Evolutionary conservation across 768 basidiomycete species (phyloP).

Genomic region (Wakefieldia striispora): DNA sequence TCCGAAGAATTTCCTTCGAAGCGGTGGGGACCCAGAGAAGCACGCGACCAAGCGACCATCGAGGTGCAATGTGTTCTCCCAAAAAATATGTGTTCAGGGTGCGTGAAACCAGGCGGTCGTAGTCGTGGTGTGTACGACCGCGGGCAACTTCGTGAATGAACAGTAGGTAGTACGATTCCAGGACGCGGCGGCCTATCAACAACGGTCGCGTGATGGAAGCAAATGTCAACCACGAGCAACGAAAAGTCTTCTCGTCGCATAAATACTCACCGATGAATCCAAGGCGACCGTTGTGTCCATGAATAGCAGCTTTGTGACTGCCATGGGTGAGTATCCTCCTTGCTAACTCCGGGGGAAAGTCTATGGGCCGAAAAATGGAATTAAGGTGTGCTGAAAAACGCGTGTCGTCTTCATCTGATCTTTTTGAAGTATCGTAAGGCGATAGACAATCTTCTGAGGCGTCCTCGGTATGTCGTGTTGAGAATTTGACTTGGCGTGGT

Average conservation of each 20-base stretch:
- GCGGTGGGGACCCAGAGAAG: slow-evolving; percentile 73
- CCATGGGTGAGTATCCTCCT: slow-evolving; percentile 74
- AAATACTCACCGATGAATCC: slow-evolving; percentile 60
- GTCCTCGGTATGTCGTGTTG: slow-evolving; percentile 10
- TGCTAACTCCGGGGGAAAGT: slow-evolving; percentile 70
- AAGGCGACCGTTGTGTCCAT: slow-evolving; percentile 71
- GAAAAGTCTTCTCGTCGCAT: not conserved
- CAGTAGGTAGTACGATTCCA: slow-evolving; percentile 72
- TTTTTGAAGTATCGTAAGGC: not conserved
- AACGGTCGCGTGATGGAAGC: not conserved
- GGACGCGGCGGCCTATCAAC: slow-evolving; percentile 65
- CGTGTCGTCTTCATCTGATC: slow-evolving; percentile 17
- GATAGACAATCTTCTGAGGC: slow-evolving; percentile 1
- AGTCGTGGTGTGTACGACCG: slow-evolving; percentile 48
- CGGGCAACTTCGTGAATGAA: slow-evolving; percentile 60
- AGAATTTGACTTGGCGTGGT: slow-evolving; percentile 5
- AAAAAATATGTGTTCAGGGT: slow-evolving; percentile 68
- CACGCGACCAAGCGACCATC: slow-evolving; percentile 73
- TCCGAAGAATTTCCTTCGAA: slow-evolving; percentile 33
- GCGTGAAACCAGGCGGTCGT: slow-evolving; percentile 54
- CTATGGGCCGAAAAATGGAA: slow-evolving; percentile 59
- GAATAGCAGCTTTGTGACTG: slow-evolving; percentile 62
- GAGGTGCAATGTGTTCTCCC: slow-evolving; percentile 70
- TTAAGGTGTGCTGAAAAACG: slow-evolving; percentile 55
- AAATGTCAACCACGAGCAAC: not conserved